Conservation (phyloP, 2,329 filamentous ascomycete species). For the Xylariaceae sp. region DNA sequence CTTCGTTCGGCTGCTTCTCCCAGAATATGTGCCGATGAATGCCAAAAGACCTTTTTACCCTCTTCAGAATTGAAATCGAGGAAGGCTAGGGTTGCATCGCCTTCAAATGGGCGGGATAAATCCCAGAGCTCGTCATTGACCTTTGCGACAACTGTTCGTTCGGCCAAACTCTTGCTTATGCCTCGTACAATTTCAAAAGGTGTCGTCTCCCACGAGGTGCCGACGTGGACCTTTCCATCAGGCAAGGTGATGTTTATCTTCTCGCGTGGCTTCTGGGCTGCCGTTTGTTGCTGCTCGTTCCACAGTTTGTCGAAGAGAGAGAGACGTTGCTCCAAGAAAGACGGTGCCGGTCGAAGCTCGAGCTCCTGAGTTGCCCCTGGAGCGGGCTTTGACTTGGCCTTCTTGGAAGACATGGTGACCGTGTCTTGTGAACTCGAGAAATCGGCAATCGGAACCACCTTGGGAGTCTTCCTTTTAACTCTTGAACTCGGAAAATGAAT, state of each 20-base stretch:
- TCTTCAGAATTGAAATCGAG: constrained; percentile 76
- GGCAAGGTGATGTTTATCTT: constrained; percentile 76
- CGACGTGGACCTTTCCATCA: constrained; percentile 73
- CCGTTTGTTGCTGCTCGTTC: constrained; percentile 12
- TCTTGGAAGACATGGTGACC: constrained; percentile 27
- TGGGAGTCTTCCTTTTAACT: too few relatives aligned
- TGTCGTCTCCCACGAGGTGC: constrained; percentile 90
- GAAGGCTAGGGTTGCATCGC: constrained; percentile 83
- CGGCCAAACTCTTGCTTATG: constrained; percentile 85
- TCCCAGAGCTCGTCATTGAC: constrained; percentile 81
- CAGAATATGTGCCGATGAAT: constrained; percentile 94
- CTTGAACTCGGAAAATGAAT: constrained; percentile 10
- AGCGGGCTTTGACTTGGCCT: constrained; percentile 27
- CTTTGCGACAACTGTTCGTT: constrained; percentile 86
- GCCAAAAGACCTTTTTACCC: constrained; percentile 97
- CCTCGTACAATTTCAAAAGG: constrained; percentile 78
- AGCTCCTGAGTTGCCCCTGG: constrained; percentile 17
- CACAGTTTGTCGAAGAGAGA: constrained; percentile 30
- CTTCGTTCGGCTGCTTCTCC: constrained; percentile 91
- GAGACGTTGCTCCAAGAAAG: constrained; percentile 82
- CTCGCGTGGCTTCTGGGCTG: constrained; percentile 70
- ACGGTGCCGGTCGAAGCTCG: constrained; percentile 27
- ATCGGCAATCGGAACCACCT: constrained; percentile 6
- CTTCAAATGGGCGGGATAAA: constrained; percentile 86
- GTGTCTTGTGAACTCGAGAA: not conserved